Percentiles rank a stretch among this genome's conserved stretches.
Conservation (phyloP, 306 rosid species). For the Sindora glabra region DNA sequence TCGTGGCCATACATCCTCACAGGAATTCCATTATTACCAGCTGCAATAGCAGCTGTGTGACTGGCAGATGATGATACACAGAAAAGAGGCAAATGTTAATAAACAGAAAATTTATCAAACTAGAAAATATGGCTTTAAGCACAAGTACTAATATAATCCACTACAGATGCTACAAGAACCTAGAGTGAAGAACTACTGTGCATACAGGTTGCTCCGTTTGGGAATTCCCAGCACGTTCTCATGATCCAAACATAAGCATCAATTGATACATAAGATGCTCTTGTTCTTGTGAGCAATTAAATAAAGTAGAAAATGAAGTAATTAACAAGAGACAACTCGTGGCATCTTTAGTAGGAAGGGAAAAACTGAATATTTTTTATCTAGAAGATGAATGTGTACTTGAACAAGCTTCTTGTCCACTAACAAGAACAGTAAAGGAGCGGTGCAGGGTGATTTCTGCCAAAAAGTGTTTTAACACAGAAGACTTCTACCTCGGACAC, state of each 20-base stretch:
- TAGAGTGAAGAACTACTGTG: not conserved
- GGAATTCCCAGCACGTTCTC: not conserved
- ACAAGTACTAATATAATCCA: not conserved
- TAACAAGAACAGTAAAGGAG: not conserved
- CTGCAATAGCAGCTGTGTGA: conserved; percentile 98
- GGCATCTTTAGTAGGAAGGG: not conserved
- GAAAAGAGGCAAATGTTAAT: conserved; percentile 5
- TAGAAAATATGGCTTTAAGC: conserved; percentile 1
- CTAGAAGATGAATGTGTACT: not conserved
- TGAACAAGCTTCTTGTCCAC: not conserved
- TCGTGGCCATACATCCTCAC: conserved; percentile 93
- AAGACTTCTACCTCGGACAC: no score
- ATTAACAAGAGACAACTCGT: not conserved
- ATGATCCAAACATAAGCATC: conserved; percentile 1
- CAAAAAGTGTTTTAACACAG: no score
- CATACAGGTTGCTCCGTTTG: not conserved
- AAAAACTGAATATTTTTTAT: not conserved
- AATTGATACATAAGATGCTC: not conserved
- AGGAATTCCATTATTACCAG: conserved; percentile 98
- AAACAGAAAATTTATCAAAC: not conserved
- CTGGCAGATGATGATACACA: conserved; percentile 36
- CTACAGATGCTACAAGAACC: not conserved
- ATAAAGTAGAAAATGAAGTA: not conserved
- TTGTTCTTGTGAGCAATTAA: not conserved
- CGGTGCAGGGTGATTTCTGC: no score